These are phyloP conservation scores for Tripterygium wilfordii DNA, from an alignment of 177 flowering plant genomes.

Conservation along the genomic window DNA sequence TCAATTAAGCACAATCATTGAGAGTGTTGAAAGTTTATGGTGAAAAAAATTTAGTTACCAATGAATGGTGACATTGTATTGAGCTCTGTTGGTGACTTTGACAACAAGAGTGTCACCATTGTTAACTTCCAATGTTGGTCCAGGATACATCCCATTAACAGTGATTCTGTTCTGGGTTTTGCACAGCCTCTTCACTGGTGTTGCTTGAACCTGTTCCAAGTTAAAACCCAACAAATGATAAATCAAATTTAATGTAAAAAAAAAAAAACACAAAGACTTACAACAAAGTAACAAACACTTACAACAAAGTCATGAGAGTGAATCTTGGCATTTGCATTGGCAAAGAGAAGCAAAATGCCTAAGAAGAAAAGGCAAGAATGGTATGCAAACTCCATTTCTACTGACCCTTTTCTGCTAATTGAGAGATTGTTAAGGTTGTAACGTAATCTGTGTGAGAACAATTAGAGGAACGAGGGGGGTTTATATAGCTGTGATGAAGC, in stretches of 20 bases:
- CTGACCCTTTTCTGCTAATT: too few relatives aligned
- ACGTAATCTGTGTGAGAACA: slow-evolving; percentile 83
- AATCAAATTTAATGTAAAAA: background rate
- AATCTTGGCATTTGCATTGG: slow-evolving; percentile 1
- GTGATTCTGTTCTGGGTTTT: slow-evolving; percentile 62
- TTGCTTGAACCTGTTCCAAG: slow-evolving; percentile 61
- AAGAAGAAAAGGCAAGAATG: slow-evolving; percentile 9
- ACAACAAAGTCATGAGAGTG: slow-evolving; percentile 17
- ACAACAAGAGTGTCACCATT: slow-evolving; percentile 74
- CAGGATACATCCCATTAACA: slow-evolving; percentile 83
- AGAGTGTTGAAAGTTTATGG: too few relatives aligned
- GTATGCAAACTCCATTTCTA: slow-evolving; percentile 2
- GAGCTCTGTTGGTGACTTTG: slow-evolving; percentile 61
- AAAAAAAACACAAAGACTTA: slow-evolving; percentile 9
- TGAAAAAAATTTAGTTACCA: slow-evolving; percentile 63
- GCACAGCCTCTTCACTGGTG: slow-evolving; percentile 95
- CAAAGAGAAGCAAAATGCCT: slow-evolving; percentile 22
- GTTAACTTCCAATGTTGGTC: slow-evolving; percentile 70
- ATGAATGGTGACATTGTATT: slow-evolving; percentile 73
- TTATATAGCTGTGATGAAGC: too few relatives aligned
- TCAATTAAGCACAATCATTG: too few relatives aligned
- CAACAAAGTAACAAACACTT: slow-evolving; percentile 2
- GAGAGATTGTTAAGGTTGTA: slow-evolving; percentile 50
- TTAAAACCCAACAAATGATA: background rate
- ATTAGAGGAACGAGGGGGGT: slow-evolving; percentile 17